Base-by-base conservation (phyloP, 768 basidiomycete genomes). In the Leccinum ochraceum region DNA sequence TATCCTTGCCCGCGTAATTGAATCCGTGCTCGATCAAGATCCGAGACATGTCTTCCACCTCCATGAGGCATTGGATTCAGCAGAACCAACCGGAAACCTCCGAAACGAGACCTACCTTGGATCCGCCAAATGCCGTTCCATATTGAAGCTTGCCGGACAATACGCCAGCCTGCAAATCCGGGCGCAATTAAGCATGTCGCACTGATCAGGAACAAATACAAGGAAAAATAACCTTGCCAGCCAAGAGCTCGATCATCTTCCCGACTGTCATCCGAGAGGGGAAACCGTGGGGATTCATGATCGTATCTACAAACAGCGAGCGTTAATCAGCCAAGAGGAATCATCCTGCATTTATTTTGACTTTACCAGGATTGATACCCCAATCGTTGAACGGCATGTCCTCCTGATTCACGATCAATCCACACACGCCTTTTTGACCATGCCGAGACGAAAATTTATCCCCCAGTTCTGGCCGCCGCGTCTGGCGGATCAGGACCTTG, bases 231-330 rank as follows among this genome's bases (percentile, higher is more conserved):
- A 91, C 92, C 84, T 99, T 99, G 54, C 97, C 96, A 13, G 95
- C 92, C 34, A 99, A 78, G 22, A 98, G 80, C 75, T 99, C 97
- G 56, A 99, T 97, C 97, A 99, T 99, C 80, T 99, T 99, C 53
- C 97, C 97, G 30, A 99, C 97, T 26, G 97, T 99, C 95, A 95
- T 98, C 57, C 96, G 92, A 59, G 94, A 96, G 5, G 97, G 97
- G 82, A 99, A 98, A 70, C 97, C 97, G 76, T 99, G 97, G 3
- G 97, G 97, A 73, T 99, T 99, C 96, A 99, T 98, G 78, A 99
- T 97, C 17, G 95, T 94, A 76, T 99, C 96, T 90, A 76, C 24
- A n/a, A 30, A 30, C 24, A 5, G 42, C n/a, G 24, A 55, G 32
- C 58, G 48, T 60, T 54, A 67, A 26, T 51, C 50, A 51, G 66